Evolutionary conservation across 768 basidiomycete genomes (phyloP), one percentile per base, ranked within the genome.

Genomic region (Trametes meyenii): DNA sequence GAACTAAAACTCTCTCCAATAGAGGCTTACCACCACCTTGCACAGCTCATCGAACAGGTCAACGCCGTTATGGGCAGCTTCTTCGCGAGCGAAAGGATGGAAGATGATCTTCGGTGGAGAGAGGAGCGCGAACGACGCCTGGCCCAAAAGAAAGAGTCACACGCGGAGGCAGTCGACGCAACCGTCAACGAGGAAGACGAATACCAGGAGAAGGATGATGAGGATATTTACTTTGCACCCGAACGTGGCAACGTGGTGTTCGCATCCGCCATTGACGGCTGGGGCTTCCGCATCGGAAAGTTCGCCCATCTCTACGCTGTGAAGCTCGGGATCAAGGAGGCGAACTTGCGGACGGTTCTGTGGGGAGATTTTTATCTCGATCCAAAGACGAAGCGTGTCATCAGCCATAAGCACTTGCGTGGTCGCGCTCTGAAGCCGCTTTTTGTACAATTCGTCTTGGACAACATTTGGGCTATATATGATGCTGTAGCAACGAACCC

Each of bases 301-400:
- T 99, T 99, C 69, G 94, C 97, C 0, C 88, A 95, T 71, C 78
- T 98, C 10, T 98, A 95, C 74, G 90, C 92, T 0, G 80, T 84
- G 40, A 98, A 96, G 73, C 82, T 99, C 13, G 91, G 92, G 26
- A 89, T 98, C 69, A 90, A 91, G 71, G 96, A 98, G 75, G 79
- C 79, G 5, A 96, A 92, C 69, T 77, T 99, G 39, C 81, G 90
- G 60, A 82, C 86, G 52, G 94, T 94, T 10, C 79, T 99, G 6
- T 99, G 97, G 97, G 97, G 97, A 3, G 97, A 98, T 74, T 98
- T 88, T 72, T 99, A 90, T 75, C 81, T 98, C 53, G 97, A 98
- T 73, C 92, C 96, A 0, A 98, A 98, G 78, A 90, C 90, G 45
- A 98, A 97, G 75, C 83, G 86, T 66, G 91, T 98, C 40, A 87